Conservation (phyloP, 2,329 filamentous ascomycete species). For the Rhexocercosporidium sp. region DNA sequence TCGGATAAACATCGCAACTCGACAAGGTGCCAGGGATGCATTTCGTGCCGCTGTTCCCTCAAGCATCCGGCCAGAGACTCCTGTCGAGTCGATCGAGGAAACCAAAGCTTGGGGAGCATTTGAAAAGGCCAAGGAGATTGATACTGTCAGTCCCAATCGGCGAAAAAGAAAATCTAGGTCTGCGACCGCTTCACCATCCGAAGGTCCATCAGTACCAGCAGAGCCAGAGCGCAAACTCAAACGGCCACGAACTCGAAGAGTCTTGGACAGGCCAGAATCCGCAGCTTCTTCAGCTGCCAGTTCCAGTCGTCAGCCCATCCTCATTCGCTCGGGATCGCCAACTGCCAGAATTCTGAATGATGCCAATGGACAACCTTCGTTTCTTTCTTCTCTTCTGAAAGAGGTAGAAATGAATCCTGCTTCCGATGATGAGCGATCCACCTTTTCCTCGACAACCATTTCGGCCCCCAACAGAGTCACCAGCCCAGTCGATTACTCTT, state of each 20-base stretch:
- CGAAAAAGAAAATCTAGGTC: slow-evolving; percentile 80
- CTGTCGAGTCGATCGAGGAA: slow-evolving; percentile 77
- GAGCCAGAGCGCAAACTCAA: slow-evolving; percentile 86
- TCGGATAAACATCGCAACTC: slow-evolving; percentile 79
- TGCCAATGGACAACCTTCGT: slow-evolving; percentile 67
- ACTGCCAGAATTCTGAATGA: slow-evolving; percentile 39
- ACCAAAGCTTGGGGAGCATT: slow-evolving; percentile 88
- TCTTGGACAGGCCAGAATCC: slow-evolving; percentile 57
- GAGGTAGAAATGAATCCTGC: slow-evolving; percentile 76
- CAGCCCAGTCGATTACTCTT: slow-evolving; percentile 54
- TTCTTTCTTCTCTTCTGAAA: slow-evolving; percentile 84
- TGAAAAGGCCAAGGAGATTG: slow-evolving; percentile 78
- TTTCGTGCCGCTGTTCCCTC: slow-evolving; percentile 73
- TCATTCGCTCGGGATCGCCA: slow-evolving; percentile 27
- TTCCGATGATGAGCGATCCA: slow-evolving; percentile 59
- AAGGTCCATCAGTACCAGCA: slow-evolving; percentile 57
- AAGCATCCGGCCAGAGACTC: slow-evolving; percentile 59
- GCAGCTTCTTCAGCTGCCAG: slow-evolving; percentile 42
- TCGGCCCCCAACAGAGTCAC: slow-evolving; percentile 35
- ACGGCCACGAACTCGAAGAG: slow-evolving; percentile 78
- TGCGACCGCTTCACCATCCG: slow-evolving; percentile 71
- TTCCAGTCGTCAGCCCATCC: slow-evolving; percentile 41
- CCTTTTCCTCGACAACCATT: slow-evolving; percentile 28
- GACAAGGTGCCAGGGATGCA: slow-evolving; percentile 74
- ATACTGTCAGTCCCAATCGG: slow-evolving; percentile 55